A percentile compares a stretch with the other conserved stretches of the same genome.
These are phyloP conservation scores for Angomonas deanei DNA, from an alignment of 208 protist species.

Conservation along the genomic window DNA sequence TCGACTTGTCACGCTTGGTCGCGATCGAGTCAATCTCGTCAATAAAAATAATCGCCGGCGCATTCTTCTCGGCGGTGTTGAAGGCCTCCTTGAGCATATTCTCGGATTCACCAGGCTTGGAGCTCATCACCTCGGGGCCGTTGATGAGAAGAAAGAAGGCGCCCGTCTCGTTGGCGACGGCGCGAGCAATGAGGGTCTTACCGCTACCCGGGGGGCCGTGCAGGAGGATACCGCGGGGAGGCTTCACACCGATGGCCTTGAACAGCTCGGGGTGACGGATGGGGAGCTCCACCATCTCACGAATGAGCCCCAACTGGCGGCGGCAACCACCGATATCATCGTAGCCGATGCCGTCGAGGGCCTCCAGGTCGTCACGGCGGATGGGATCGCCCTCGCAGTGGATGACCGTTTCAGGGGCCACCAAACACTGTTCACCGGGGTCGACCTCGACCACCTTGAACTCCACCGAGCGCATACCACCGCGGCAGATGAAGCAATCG, in stretches of 20 bases:
- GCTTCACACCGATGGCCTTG: constrained; percentile 98
- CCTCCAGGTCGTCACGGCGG: constrained; percentile 99
- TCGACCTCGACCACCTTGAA: constrained; percentile 99
- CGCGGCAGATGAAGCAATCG: constrained; percentile 96
- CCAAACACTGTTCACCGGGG: constrained; percentile 97
- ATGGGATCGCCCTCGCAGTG: constrained; percentile 99
- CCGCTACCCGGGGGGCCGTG: constrained; percentile 99
- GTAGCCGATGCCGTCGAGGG: constrained; percentile 94
- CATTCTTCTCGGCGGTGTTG: constrained; percentile 99
- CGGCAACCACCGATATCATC: constrained; percentile 99
- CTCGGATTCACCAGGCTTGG: constrained; percentile 99
- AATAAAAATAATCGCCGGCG: constrained; percentile 99
- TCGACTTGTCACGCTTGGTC: constrained; percentile 99
- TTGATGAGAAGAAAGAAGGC: constrained; percentile 99
- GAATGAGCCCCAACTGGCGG: constrained; percentile 98
- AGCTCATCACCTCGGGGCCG: constrained; percentile 99
- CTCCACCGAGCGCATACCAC: constrained; percentile 98
- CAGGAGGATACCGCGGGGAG: constrained; percentile 96
- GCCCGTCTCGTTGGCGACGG: constrained; percentile 99
- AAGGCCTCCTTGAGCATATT: constrained; percentile 99
- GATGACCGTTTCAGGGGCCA: constrained; percentile 98
- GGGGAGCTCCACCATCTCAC: constrained; percentile 99
- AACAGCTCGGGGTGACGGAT: constrained; percentile 99
- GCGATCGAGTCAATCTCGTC: constrained; percentile 99
- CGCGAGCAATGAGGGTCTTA: constrained; percentile 99